A percentile compares a stretch with the other conserved stretches of the same genome.
These are phyloP conservation scores for Cicer pinnatifidum DNA, from an alignment of 306 rosid genomes.

Conservation along the genomic window DNA sequence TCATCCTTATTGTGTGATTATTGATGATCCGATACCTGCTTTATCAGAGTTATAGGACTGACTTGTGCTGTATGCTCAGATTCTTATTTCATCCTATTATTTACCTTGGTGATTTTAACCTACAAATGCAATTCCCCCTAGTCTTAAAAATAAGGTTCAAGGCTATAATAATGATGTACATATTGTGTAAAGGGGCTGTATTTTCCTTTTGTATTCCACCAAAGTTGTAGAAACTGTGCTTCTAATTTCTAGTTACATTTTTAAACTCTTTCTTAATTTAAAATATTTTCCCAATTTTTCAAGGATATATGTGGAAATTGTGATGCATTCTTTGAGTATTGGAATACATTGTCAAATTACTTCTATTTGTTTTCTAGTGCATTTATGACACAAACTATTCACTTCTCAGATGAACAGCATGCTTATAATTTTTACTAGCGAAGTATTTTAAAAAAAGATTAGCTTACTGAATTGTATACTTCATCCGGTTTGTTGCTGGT, in stretches of 20 bases:
- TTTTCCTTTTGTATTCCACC: background rate
- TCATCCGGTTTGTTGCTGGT: conserved; percentile 37
- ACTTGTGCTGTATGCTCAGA: background rate
- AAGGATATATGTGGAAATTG: background rate
- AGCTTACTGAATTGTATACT: background rate
- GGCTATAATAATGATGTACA: background rate
- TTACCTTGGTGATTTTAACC: conserved; percentile 18
- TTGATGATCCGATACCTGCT: background rate
- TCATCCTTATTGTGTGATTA: background rate
- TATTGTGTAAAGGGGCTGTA: background rate
- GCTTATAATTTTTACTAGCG: conserved; percentile 20
- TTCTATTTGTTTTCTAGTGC: conserved; percentile 23
- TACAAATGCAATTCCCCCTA: background rate
- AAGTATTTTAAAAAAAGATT: background rate
- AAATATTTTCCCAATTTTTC: background rate
- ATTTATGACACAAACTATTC: conserved; percentile 29
- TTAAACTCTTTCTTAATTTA: background rate
- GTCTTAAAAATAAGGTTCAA: background rate
- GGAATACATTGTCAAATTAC: background rate
- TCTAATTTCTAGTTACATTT: background rate
- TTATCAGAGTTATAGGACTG: background rate
- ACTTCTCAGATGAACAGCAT: conserved; percentile 28
- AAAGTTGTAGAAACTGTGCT: background rate
- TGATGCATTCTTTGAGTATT: background rate
- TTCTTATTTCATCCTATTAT: background rate